Evolutionary conservation across 768 basidiomycete genomes (phyloP).

Genomic region (Crassisporium funariophilum): DNA sequence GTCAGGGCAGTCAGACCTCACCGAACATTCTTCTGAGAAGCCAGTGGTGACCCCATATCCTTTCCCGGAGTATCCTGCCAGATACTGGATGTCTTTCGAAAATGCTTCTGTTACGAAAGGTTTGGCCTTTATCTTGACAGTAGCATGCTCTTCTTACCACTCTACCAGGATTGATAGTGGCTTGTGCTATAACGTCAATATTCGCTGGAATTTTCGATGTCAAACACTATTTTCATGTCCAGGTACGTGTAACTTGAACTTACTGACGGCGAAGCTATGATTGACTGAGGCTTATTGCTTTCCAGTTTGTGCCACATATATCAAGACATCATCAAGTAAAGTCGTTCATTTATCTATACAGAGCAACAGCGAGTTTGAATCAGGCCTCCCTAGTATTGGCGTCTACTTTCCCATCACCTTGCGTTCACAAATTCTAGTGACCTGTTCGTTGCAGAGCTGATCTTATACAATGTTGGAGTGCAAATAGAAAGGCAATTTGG

Average conservation of each 20-base stretch:
- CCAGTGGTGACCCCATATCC: no score
- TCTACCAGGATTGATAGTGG: conserved; percentile 72
- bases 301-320: conserved; percentile 82
- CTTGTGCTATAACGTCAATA: conserved; percentile 71
- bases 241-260: conserved; percentile 42
- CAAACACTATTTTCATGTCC: conserved; percentile 88
- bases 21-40: no score
- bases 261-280: not conserved
- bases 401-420: conserved; percentile 70
- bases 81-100: conserved; percentile 68
- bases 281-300: conserved; percentile 11
- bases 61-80: not conserved
- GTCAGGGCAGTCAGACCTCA: no score
- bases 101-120: conserved; percentile 86
- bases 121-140: conserved; percentile 22
- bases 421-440: conserved; percentile 87
- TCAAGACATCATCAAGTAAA: conserved; percentile 86
- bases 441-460: conserved; percentile 71
- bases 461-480: conserved; percentile 71
- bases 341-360: conserved; percentile 12
- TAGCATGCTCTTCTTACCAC: not conserved
- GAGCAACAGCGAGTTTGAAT: conserved; percentile 33
- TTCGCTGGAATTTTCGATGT: conserved; percentile 78
- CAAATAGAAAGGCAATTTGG: conserved; percentile 87
- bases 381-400: conserved; percentile 72